Evolutionary conservation across 768 basidiomycete species (phyloP).

Genomic region (Boletus eberwhitei): DNA sequence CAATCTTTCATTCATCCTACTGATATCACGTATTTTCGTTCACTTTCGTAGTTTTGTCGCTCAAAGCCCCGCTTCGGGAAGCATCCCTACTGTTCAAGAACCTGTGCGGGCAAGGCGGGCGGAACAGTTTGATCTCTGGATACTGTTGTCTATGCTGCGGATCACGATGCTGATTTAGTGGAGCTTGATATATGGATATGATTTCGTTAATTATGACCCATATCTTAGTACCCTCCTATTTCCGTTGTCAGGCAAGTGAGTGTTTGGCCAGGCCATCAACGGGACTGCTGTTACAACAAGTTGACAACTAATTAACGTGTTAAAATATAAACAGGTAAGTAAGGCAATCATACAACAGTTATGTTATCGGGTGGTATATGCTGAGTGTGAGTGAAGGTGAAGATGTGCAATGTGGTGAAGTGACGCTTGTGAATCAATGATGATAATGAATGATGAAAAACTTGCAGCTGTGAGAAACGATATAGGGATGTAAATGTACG

Average conservation of each 20-base stretch:
- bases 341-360: background rate
- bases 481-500: background rate
- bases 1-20: background rate
- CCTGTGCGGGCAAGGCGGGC: conserved; percentile 27
- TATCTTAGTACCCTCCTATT: conserved; percentile 17
- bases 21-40: conserved; percentile 3
- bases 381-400: background rate
- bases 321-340: background rate
- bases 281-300: background rate
- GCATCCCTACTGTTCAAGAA: conserved; percentile 33
- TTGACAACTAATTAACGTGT: background rate
- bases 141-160: background rate
- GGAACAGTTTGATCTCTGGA: conserved; percentile 10
- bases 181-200: background rate
- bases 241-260: background rate
- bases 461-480: background rate
- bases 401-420: background rate
- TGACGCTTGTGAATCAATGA: background rate
- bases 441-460: background rate
- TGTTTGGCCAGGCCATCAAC: background rate
- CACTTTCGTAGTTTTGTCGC: conserved; percentile 24
- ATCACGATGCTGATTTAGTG: background rate
- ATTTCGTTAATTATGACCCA: conserved; percentile 18
- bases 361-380: background rate
- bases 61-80: conserved; percentile 32